Base-by-base conservation (phyloP, 805 yeast species). In the Teunomyces funiuensis region DNA sequence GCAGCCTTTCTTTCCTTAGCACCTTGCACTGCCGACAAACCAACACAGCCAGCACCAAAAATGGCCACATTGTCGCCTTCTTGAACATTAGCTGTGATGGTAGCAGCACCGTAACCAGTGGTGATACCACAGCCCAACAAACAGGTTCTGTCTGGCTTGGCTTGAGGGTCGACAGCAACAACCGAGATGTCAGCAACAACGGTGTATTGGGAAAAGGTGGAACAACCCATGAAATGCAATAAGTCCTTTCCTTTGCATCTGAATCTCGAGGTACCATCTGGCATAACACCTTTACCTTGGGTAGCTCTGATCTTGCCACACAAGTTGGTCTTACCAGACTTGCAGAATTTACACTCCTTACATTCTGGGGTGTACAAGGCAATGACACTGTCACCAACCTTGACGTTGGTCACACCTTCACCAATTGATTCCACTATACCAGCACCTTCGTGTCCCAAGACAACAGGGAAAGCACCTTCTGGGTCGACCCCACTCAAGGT, bases 251-350 rank as follows among this genome's bases (percentile, higher is more conserved):
- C 99, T 58, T 83, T 82, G 62, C 85, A 81, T 50, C 76, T 80
- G 74, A 93, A 91, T 66, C 99, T 82, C 33, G 86, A 66, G 38
- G 99, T 91, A 15, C 98, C 99, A 63, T 93, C 99, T 48, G 99
- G 99, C 97, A 93, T 86, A 44, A 91, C 85, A 65, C 99, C 99
- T 60, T 87, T 84, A 63, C 99, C 98, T 66, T 93, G 99, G 43
- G 99, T 95, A 41, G 88, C 95, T 71, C 99, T 83, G 54, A 93
- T 91, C 56, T 95, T 77, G 49, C 93, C 88, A 76, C 99, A 93
- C 63, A 93, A 77, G 73, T 93, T 93, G 61, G 99, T 91, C 78
- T 95, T 93, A 48, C 97, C 96, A 46, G 90, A 80, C 63, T 73
- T 77, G 74, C 99, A 93, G 77, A 90, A 88, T 66, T 90, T 89